Evolutionary conservation across 129 eudicot genomes (phyloP), one percentile per base, ranked within the genome.

Genomic region (Ambrosia trifida): DNA sequence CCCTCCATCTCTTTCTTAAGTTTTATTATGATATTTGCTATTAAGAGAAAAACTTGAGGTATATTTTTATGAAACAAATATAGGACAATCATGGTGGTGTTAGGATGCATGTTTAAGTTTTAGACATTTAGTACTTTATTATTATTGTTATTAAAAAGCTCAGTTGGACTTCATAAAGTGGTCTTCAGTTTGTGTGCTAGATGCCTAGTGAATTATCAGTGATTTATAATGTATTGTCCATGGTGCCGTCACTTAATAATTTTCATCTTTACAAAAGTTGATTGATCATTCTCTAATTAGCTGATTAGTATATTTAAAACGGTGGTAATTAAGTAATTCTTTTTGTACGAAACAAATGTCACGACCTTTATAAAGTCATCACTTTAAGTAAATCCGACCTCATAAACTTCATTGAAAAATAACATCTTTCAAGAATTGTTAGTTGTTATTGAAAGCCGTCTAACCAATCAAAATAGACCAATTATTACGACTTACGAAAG

Each of bases 11-110:
- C 12, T 63, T 17, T 3, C 17, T 16, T 60, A 9, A 60, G 17
- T 7, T 62, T 4, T 19, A 32, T 38, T 16, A 56, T 56, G 49
- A 11, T 40, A 20, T 17, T 56, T 41, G 44, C 31, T 44, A 57
- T 7, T 18, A 70, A 40, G 44, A 40, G 38, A 12, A 24, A 59
- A 72, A 17, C 64, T 72, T 5, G 17, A 72, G 68, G 11, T 50
- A 59, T 4, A 58, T 58, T 70, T 64, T 35, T 56, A 28, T 58
- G 41, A 20, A 51, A 52, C 70, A 20, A 43, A 5, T 6, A 33
- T 57, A 32, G 44, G 44, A 36, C 38, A 24, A 3, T 40, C 11
- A 40, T 40, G 44, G 11, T 40, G 44, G 44, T 40, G 44, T 40
- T 40, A 40, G 44, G 44, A 10, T 40, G 44, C 44, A 40, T 40